A percentile compares a stretch with the other conserved stretches of the same genome.
These are phyloP conservation scores for Juncus effusus DNA, from an alignment of 176 grass and related monocot genomes.

Conservation along the genomic window DNA sequence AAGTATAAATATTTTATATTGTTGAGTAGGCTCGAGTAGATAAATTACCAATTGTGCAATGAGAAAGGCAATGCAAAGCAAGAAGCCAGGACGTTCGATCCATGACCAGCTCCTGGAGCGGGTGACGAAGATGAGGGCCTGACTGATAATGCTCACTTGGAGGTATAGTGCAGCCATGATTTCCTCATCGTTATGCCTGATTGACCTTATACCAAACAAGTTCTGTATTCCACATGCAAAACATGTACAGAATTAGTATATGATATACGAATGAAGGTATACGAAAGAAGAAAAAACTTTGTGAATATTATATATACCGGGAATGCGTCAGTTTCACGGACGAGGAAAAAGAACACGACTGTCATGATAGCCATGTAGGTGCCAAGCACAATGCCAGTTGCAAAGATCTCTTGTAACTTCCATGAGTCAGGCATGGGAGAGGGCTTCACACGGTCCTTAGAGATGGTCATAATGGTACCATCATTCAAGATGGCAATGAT, in stretches of 20 bases:
- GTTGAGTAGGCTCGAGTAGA: neutral
- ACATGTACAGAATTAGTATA: neutral
- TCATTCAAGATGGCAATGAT: constrained; percentile 92
- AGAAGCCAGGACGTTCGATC: constrained; percentile 41
- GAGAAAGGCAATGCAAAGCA: constrained; percentile 58
- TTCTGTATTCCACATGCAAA: constrained; percentile 29
- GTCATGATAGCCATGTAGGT: constrained; percentile 77
- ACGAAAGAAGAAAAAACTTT: neutral
- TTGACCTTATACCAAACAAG: constrained; percentile 44
- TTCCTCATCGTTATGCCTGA: constrained; percentile 48
- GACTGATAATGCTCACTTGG: constrained; percentile 46
- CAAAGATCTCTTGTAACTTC: constrained; percentile 78
- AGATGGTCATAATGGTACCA: constrained; percentile 96
- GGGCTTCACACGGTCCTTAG: constrained; percentile 82
- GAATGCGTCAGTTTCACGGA: constrained; percentile 52
- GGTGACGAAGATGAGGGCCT: constrained; percentile 45
- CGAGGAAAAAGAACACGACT: constrained; percentile 65
- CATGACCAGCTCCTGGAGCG: constrained; percentile 55
- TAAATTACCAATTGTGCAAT: constrained; percentile 46
- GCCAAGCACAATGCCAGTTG: constrained; percentile 78
- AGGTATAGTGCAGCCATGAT: constrained; percentile 34
- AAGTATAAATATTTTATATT: too few relatives aligned
- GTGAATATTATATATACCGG: constrained; percentile 25
- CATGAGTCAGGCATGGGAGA: constrained; percentile 56
- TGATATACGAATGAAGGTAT: neutral